A percentile compares a stretch with the other conserved stretches of the same genome.
These are phyloP conservation scores for Boletus rex-veris DNA, from an alignment of 768 basidiomycete species.

Conservation along the genomic window DNA sequence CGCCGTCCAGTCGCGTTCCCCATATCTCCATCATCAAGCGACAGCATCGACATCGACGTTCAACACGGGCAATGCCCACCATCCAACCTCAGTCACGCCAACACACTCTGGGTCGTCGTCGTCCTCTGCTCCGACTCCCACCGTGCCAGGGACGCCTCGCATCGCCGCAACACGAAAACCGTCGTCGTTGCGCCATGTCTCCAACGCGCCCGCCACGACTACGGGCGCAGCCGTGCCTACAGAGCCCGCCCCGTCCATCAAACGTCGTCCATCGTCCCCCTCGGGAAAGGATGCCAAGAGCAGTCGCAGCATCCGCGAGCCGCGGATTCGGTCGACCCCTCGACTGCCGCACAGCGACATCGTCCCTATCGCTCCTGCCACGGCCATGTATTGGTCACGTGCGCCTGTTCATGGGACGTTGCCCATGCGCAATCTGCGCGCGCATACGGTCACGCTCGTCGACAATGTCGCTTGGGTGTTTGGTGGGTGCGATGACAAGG, in stretches of 20 bases:
- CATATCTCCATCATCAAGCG: conserved; percentile 37
- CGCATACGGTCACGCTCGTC: conserved; percentile 81
- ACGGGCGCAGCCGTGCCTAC: neutral
- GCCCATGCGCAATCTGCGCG: conserved; percentile 68
- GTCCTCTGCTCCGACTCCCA: conserved; percentile 15
- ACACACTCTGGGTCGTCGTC: conserved; percentile 1
- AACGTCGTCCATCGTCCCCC: conserved; percentile 27
- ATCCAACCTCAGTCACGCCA: neutral
- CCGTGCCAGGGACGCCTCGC: conserved; percentile 26
- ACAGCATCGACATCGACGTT: conserved; percentile 38
- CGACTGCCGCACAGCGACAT: conserved; percentile 61
- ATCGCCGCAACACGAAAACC: conserved; percentile 27
- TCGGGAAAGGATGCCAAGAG: conserved; percentile 25
- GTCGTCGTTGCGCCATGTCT: conserved; percentile 30
- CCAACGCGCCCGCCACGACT: conserved; percentile 21
- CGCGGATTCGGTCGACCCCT: conserved; percentile 47
- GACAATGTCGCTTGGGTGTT: conserved; percentile 84
- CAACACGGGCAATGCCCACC: conserved; percentile 15
- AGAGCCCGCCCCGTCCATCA: conserved; percentile 25
- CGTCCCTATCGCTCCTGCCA: conserved; percentile 59
- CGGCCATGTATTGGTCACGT: conserved; percentile 81
- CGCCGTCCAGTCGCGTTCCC: conserved; percentile 29
- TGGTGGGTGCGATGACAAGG: conserved; percentile 84
- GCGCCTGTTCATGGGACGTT: conserved; percentile 74
- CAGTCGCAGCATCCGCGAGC: conserved; percentile 20